These are phyloP conservation scores for Lactarius quietus DNA, from an alignment of 768 basidiomycete genomes.

Conservation along the genomic window DNA sequence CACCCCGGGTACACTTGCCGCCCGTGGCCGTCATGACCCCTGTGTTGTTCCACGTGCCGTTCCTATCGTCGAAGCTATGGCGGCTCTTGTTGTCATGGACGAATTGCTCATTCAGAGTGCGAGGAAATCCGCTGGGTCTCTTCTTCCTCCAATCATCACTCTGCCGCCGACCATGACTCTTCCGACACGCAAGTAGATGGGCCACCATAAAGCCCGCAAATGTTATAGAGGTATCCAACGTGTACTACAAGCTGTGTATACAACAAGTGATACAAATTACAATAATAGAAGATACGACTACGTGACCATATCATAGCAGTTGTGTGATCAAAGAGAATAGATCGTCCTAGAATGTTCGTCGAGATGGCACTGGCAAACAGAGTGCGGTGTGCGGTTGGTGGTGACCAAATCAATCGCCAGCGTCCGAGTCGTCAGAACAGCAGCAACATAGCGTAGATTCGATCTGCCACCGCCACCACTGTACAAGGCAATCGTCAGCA, in stretches of 20 bases:
- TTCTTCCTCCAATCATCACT: conserved; percentile 84
- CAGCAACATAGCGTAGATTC: conserved; percentile 63
- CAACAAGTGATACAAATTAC: conserved; percentile 15
- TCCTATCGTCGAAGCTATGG: conserved; percentile 98
- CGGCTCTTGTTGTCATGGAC: conserved; percentile 93
- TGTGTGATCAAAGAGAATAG: not conserved
- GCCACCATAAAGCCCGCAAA: not conserved
- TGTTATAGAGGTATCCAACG: conserved; percentile 19
- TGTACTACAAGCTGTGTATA: not conserved
- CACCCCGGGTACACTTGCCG: conserved; percentile 79
- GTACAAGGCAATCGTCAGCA: not conserved
- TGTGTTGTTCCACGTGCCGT: conserved; percentile 97
- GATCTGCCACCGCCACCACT: conserved; percentile 88
- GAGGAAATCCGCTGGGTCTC: conserved; percentile 63
- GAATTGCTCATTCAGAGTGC: conserved; percentile 87
- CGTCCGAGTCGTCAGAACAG: conserved; percentile 50
- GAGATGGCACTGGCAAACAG: not conserved
- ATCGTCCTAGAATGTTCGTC: not conserved
- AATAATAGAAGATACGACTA: conserved; percentile 18
- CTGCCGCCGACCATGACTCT: conserved; percentile 87
- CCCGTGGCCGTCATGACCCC: conserved; percentile 93
- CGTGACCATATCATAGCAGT: conserved; percentile 9
- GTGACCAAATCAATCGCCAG: conserved; percentile 37
- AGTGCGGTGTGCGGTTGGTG: not conserved
- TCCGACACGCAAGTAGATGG: conserved; percentile 14